phyloP scores from a whole-genome alignment of 345 rosid genomes.

The Acer negundo region DNA sequence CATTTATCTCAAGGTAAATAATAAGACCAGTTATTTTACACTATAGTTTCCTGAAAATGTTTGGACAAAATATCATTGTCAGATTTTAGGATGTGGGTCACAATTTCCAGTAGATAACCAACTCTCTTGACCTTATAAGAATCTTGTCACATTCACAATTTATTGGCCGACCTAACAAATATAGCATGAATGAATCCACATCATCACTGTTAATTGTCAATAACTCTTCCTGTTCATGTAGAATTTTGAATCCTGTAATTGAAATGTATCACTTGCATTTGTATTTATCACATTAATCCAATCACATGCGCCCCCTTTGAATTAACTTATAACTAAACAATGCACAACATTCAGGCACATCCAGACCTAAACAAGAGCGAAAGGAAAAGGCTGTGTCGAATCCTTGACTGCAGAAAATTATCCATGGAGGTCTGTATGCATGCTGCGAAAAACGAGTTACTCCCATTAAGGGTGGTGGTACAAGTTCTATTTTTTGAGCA shows the following conservation, averaged over 20 bases:
- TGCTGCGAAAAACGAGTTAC: conserved; percentile 90
- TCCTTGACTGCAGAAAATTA: conserved; percentile 90
- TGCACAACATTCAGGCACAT: conserved; percentile 55
- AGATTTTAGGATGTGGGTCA: conserved; percentile 37
- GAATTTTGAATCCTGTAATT: conserved; percentile 1
- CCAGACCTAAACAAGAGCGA: conserved; percentile 79
- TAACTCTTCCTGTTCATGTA: background rate
- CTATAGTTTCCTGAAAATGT: conserved; percentile 1
- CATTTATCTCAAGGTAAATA: conserved; percentile 91
- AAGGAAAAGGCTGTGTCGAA: conserved; percentile 77
- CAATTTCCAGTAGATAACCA: conserved; percentile 44
- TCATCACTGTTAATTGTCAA: conserved; percentile 1
- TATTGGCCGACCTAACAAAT: conserved; percentile 32
- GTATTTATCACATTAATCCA: background rate
- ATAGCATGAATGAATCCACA: conserved; percentile 17
- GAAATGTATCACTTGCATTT: background rate
- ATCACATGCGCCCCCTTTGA: background rate
- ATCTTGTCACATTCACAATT: conserved; percentile 18
- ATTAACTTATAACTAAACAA: too few relatives aligned
- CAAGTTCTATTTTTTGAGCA: conserved; percentile 98
- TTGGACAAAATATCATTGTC: conserved; percentile 26
- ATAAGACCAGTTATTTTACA: background rate
- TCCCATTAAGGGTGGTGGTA: conserved; percentile 88
- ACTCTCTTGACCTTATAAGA: conserved; percentile 48
- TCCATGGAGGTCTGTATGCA: conserved; percentile 98